Evolutionary conservation across 2,329 filamentous ascomycete species (phyloP).

Genomic region (Akanthomyces uredinophilus): DNA sequence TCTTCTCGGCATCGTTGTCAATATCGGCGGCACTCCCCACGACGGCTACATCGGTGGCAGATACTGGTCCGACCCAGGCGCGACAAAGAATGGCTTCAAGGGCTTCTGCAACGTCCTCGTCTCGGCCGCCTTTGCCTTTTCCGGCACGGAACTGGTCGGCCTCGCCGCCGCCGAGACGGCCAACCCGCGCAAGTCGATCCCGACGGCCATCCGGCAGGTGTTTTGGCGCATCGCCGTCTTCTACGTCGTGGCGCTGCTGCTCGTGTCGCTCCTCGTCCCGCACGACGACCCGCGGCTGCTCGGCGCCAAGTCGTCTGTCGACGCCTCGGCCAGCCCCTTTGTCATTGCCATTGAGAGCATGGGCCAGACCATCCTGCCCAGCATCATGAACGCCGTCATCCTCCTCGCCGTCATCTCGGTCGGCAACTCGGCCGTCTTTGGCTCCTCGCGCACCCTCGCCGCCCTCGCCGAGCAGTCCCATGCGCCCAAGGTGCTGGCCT

Average conservation of each 20-base stretch:
- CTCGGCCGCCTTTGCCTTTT: slow-evolving; percentile 63
- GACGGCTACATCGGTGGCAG: slow-evolving; percentile 37
- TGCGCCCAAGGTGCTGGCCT: slow-evolving; percentile 45
- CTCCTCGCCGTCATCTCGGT: slow-evolving; percentile 48
- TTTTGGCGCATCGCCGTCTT: slow-evolving; percentile 45
- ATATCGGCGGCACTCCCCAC: slow-evolving; percentile 48
- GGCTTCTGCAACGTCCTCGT: slow-evolving; percentile 64
- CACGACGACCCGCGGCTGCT: slow-evolving; percentile 38
- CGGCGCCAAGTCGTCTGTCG: slow-evolving; percentile 21
- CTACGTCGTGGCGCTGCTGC: slow-evolving; percentile 41
- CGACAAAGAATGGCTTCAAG: slow-evolving; percentile 63
- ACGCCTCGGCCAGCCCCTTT: slow-evolving; percentile 40
- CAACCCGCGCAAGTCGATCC: slow-evolving; percentile 64
- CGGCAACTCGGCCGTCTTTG: slow-evolving; percentile 47
- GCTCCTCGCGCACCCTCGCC: slow-evolving; percentile 47
- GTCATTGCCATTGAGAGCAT: slow-evolving; percentile 44
- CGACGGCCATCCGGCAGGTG: slow-evolving; percentile 70
- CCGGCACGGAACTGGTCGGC: slow-evolving; percentile 62
- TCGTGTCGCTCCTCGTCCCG: slow-evolving; percentile 39
- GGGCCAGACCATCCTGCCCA: slow-evolving; percentile 38
- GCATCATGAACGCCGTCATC: slow-evolving; percentile 48
- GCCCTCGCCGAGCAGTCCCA: slow-evolving; percentile 47
- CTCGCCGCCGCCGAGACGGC: slow-evolving; percentile 61
- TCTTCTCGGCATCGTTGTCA: slow-evolving; percentile 49
- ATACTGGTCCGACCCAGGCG: slow-evolving; percentile 37